These are phyloP conservation scores for Podaxis rugospora DNA, from an alignment of 768 basidiomycete genomes.

Conservation along the genomic window DNA sequence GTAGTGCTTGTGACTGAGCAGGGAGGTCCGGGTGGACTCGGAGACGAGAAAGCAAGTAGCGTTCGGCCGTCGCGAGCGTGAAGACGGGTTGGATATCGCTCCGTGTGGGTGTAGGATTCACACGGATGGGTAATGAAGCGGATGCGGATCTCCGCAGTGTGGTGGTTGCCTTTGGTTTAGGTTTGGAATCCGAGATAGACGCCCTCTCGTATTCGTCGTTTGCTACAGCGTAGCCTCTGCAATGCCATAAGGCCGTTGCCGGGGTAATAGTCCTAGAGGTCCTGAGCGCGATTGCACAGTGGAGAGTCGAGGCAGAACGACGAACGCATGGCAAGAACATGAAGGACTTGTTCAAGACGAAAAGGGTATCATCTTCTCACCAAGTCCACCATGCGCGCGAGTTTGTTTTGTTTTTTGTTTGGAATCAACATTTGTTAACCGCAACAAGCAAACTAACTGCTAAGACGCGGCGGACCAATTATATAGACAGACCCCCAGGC, in stretches of 20 bases:
- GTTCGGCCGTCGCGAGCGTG: constrained; percentile 84
- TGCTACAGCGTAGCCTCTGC: not conserved
- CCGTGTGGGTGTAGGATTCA: constrained; percentile 82
- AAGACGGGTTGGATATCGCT: constrained; percentile 75
- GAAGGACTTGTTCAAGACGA: not conserved
- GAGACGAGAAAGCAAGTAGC: constrained; percentile 67
- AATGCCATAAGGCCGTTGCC: not conserved
- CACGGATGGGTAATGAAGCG: constrained; percentile 80
- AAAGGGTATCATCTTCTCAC: not conserved
- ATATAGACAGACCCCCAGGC: too few relatives aligned
- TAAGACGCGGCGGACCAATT: too few relatives aligned
- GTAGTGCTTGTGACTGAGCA: constrained; percentile 50
- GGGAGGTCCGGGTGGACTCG: constrained; percentile 48
- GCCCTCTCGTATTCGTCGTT: constrained; percentile 7
- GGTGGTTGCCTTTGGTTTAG: constrained; percentile 80
- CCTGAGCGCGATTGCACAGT: not conserved
- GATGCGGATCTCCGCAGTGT: constrained; percentile 79
- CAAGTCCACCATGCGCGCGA: not conserved
- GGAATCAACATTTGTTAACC: too few relatives aligned
- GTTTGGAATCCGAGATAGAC: constrained; percentile 35
- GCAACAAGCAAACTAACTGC: too few relatives aligned
- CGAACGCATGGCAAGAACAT: constrained; percentile 1
- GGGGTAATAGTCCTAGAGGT: not conserved
- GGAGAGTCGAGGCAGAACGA: not conserved
- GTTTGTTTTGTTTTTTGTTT: too few relatives aligned